Evolutionary conservation across 352 stramenopile genomes (phyloP).

Genomic region (Phytophthora macrochlamydospora): DNA sequence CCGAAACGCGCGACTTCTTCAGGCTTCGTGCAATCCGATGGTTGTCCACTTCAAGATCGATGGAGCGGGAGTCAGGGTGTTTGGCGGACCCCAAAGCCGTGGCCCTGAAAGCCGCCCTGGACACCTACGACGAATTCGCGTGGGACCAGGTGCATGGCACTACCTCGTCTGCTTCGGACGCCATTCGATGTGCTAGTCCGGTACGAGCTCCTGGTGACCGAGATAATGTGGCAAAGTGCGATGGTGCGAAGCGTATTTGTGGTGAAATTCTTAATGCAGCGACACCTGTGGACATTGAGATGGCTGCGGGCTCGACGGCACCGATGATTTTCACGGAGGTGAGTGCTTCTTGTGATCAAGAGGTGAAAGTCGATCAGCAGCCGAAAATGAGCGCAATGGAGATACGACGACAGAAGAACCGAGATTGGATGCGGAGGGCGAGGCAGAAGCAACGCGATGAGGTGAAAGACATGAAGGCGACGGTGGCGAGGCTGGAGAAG

Average conservation of each 20-base stretch:
- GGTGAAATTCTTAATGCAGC: not conserved
- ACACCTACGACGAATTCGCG: conserved; percentile 14
- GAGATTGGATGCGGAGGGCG: conserved; percentile 38
- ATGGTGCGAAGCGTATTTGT: not conserved
- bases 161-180: not conserved
- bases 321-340: not conserved
- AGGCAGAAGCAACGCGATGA: conserved; percentile 34
- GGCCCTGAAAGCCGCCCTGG: conserved; percentile 4
- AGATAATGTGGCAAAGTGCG: not conserved
- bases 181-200: not conserved
- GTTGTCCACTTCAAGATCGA: not conserved
- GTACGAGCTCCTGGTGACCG: not conserved
- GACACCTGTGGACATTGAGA: not conserved
- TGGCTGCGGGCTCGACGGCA: not conserved
- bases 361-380: conserved; percentile 18
- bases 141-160: conserved; percentile 15
- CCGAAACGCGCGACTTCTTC: too few relatives aligned
- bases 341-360: not conserved
- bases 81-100: not conserved
- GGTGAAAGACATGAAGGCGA: conserved; percentile 28
- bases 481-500: conserved; percentile 23
- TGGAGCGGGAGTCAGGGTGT: conserved; percentile 9
- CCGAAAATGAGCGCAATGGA: conserved; percentile 22
- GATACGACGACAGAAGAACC: conserved; percentile 38
- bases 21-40: too few relatives aligned